phyloP scores from a whole-genome alignment of 441 rosid species.

The Euphorbia celastroides region DNA sequence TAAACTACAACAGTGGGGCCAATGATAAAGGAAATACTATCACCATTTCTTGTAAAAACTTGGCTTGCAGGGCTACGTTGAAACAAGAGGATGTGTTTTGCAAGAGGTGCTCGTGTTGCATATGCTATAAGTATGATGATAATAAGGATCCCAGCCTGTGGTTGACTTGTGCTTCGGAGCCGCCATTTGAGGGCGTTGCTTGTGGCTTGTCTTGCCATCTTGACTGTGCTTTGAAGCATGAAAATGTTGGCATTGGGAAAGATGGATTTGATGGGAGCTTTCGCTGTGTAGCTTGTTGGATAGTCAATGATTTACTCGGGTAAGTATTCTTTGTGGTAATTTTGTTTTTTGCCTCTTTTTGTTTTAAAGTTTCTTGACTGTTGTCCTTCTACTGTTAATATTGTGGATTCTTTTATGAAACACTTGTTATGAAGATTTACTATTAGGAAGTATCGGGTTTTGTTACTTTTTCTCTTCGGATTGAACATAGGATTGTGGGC shows the following conservation, averaged over 20 bases:
- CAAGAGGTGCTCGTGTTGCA: constrained; percentile 90
- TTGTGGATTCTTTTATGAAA: too few relatives aligned
- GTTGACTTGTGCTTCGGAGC: constrained; percentile 72
- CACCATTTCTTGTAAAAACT: constrained; percentile 62
- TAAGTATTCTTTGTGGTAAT: constrained; percentile 23
- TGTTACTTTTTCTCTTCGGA: too few relatives aligned
- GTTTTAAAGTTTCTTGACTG: neutral
- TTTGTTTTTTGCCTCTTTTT: neutral
- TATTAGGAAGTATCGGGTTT: too few relatives aligned
- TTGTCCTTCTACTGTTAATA: neutral
- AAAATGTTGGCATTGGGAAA: constrained; percentile 56
- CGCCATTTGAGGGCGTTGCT: constrained; percentile 55
- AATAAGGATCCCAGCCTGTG: constrained; percentile 96
- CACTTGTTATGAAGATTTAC: too few relatives aligned
- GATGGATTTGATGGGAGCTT: constrained; percentile 70
- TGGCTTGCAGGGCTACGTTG: constrained; percentile 79
- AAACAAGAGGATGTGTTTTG: constrained; percentile 63
- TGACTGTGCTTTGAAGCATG: constrained; percentile 76
- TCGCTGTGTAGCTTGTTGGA: constrained; percentile 65
- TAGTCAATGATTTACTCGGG: constrained; percentile 86
- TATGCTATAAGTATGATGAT: constrained; percentile 80
- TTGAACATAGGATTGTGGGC: too few relatives aligned
- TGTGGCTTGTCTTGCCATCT: constrained; percentile 94
- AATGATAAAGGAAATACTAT: constrained; percentile 28
- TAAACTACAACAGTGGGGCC: constrained; percentile 28